These are phyloP conservation scores for Linnemannia schmuckeri DNA, from an alignment of 192 early-diverging fungal genomes.

Conservation along the genomic window DNA sequence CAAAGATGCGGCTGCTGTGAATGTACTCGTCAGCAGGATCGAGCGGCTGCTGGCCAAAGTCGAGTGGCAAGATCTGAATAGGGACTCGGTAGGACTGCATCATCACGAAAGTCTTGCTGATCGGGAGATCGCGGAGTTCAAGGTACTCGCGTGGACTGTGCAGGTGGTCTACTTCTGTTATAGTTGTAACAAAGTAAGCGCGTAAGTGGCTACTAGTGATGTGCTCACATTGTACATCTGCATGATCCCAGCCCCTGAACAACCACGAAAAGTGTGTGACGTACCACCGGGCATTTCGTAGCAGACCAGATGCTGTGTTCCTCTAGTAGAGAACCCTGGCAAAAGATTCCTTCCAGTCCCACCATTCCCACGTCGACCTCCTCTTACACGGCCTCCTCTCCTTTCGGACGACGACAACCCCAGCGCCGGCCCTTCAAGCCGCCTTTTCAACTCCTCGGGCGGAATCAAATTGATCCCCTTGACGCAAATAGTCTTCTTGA, in stretches of 20 bases:
- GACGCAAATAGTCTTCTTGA: conserved; percentile 57
- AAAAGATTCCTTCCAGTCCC: not conserved
- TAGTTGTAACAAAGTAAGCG: not conserved
- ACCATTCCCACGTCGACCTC: not conserved
- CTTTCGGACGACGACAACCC: not conserved
- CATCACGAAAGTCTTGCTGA: conserved; percentile 37
- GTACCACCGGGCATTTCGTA: conserved; percentile 46
- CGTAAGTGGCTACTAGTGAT: not conserved
- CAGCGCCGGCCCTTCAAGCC: too few relatives aligned
- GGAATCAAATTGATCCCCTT: conserved; percentile 14
- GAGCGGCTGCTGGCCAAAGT: not conserved
- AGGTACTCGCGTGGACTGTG: conserved; percentile 41
- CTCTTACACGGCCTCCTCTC: not conserved
- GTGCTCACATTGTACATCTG: not conserved
- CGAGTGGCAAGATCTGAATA: conserved; percentile 2
- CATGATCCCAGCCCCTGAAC: not conserved
- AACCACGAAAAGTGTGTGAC: not conserved
- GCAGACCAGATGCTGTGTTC: conserved; percentile 36
- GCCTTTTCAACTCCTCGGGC: conserved; percentile 1
- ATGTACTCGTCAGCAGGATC: conserved; percentile 38
- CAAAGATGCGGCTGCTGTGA: conserved; percentile 14
- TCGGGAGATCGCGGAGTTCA: conserved; percentile 19
- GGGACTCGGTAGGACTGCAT: conserved; percentile 34
- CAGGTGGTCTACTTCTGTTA: conserved; percentile 19
- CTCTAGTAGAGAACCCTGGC: not conserved